Evolutionary conservation across 352 stramenopile genomes (phyloP).

Genomic region (Thalassiosira hispida): DNA sequence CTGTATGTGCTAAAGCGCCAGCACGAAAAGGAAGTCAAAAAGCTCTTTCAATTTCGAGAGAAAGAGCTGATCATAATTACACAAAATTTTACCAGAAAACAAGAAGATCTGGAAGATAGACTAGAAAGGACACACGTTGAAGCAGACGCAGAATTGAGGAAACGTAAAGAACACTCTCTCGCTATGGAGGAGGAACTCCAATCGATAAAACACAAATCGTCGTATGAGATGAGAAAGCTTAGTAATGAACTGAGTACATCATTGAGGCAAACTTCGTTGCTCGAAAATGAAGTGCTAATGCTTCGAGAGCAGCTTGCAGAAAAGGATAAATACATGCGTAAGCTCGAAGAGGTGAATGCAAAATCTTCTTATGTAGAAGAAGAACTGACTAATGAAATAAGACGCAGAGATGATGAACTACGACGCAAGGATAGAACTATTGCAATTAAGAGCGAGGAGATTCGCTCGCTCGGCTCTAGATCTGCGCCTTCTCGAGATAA

Average conservation of each 20-base stretch:
- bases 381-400: neutral
- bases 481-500: neutral
- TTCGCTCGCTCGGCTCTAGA: neutral
- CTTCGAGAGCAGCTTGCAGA: conserved; percentile 1
- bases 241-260: neutral
- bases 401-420: conserved; percentile 4
- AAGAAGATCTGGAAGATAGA: conserved; percentile 9
- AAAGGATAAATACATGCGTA: conserved; percentile 9
- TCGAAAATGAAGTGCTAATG: conserved; percentile 15
- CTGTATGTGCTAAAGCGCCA: neutral
- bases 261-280: neutral
- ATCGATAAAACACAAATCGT: neutral
- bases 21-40: conserved; percentile 15
- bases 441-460: no score
- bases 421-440: neutral
- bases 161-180: neutral
- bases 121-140: conserved; percentile 3
- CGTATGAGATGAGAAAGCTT: conserved; percentile 1
- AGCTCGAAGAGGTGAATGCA: neutral
- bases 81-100: neutral
- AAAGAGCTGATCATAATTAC: conserved; percentile 2
- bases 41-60: conserved; percentile 9
- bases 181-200: conserved; percentile 7
- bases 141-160: neutral
- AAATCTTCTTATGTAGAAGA: neutral